Base-by-base conservation (phyloP, 2,329 filamentous ascomycete genomes). In the Botrytis tulipae region DNA sequence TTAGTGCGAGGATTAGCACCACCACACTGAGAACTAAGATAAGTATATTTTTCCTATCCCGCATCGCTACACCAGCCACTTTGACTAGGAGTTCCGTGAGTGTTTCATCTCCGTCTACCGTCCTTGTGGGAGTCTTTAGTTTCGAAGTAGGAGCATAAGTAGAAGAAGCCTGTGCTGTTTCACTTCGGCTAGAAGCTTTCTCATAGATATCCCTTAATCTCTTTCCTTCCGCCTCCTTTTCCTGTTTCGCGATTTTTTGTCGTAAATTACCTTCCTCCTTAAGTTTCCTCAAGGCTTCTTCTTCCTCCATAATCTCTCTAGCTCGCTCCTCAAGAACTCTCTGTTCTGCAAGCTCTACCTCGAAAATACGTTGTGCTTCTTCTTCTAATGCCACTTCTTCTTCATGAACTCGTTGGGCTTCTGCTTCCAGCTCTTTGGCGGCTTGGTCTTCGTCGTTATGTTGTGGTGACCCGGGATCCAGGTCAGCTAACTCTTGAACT, bases 31-130 rank as follows among this genome's bases (percentile, higher is more conserved):
- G 82, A 0, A 87, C 78, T 8, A 84, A 82, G 40, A 91, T 90
- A n/a, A 85, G 82, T 16, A 90, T 79, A 73, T 91, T 91, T 82
- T 87, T 90, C 73, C 84, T 84, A 76, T 91, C 89, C 65, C 86
- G 84, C 77, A 91, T 78, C 29, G 88, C 80, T 12, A 91, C 86
- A 46, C 85, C 84, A 69, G 83, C 82, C 0, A 88, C 87, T 75
- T 88, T 86, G 14, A 88, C 77, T 0, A 91, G 78, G 14, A 91
- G 82, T 74, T 89, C 86, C 0, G 84, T 82, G 18, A 91, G 83
- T 2, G 86, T 87, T 0, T 87, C 86, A 35, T 78, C 77, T 37
- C 78, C 70, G 20, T 77, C 54, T 54, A 54, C 25, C 3, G 62
- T 42, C 16, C 51, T 57, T n/a, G 42, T 63, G 12, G 48, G 59